phyloP scores from a whole-genome alignment of 352 stramenopile species.

The Globisporangium echinulatum region DNA sequence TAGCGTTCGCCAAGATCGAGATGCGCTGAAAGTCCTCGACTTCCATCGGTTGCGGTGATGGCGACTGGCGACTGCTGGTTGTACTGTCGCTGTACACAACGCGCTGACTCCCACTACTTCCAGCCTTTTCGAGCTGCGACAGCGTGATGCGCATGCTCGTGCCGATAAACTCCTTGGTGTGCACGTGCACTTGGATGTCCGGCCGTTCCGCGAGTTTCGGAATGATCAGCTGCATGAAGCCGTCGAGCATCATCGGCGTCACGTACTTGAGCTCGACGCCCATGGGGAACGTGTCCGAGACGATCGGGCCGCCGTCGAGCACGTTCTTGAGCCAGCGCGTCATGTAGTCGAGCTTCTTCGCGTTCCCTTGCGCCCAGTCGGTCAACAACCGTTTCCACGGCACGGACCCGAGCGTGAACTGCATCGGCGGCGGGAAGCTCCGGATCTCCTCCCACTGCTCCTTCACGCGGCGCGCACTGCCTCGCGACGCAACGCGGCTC shows the following conservation, averaged over 20 bases:
- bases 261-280: constrained; percentile 87
- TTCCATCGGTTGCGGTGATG: constrained; percentile 27
- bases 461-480: constrained; percentile 76
- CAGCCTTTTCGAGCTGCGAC: constrained; percentile 41
- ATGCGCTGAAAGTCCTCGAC: constrained; percentile 69
- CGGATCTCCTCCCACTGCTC: constrained; percentile 88
- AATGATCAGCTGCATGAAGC: constrained; percentile 88
- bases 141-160: constrained; percentile 87
- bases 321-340: constrained; percentile 87
- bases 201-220: constrained; percentile 78
- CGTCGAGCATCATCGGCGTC: constrained; percentile 87
- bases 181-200: constrained; percentile 83
- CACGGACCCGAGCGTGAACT: constrained; percentile 77
- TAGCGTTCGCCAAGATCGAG: constrained; percentile 42
- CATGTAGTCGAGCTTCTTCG: constrained; percentile 90
- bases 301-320: constrained; percentile 73
- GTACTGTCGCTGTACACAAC: not conserved
- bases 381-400: constrained; percentile 83
- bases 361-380: constrained; percentile 84
- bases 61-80: constrained; percentile 10
- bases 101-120: too few species aligned
- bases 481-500: constrained; percentile 64
- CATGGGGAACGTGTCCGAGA: constrained; percentile 85
- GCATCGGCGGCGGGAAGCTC: constrained; percentile 75
- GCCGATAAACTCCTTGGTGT: constrained; percentile 88